Percentiles rank a stretch among this genome's conserved stretches.
Conservation (phyloP, 352 stramenopile genomes). For the Globisporangium ultimum region DNA sequence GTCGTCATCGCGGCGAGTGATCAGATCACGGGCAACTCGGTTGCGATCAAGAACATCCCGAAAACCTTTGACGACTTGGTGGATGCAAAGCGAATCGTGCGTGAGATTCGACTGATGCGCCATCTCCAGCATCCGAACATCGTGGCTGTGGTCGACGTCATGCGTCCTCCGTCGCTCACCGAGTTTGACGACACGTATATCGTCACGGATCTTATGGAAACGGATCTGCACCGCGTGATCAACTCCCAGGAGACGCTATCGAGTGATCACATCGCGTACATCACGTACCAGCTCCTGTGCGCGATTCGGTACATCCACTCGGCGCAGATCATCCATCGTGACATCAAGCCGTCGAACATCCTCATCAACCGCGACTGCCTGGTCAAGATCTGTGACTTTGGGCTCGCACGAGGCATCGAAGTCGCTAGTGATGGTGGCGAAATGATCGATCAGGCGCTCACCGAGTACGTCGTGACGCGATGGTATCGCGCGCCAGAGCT, state of each 20-base stretch:
- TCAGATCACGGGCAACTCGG: slow-evolving; percentile 76
- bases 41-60: slow-evolving; percentile 85
- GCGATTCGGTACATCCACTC: slow-evolving; percentile 83
- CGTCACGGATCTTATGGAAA: slow-evolving; percentile 83
- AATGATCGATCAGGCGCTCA: slow-evolving; percentile 54
- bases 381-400: slow-evolving; percentile 91
- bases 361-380: slow-evolving; percentile 92
- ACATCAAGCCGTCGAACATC: slow-evolving; percentile 97
- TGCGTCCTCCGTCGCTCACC: slow-evolving; percentile 63
- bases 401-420: slow-evolving; percentile 76
- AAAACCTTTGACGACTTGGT: slow-evolving; percentile 84
- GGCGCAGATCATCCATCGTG: slow-evolving; percentile 83
- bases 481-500: slow-evolving; percentile 94
- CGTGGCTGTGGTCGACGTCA: slow-evolving; percentile 69
- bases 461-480: slow-evolving; percentile 92
- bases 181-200: slow-evolving; percentile 87
- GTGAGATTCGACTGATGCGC: slow-evolving; percentile 81
- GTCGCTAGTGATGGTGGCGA: slow-evolving; percentile 32
- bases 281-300: slow-evolving; percentile 83
- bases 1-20: slow-evolving; percentile 80
- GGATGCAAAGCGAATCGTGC: slow-evolving; percentile 82
- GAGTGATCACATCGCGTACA: slow-evolving; percentile 76
- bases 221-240: slow-evolving; percentile 77
- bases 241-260: slow-evolving; percentile 68
- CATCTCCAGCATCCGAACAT: slow-evolving; percentile 73